Evolutionary conservation across 306 rosid genomes (phyloP).

Genomic region (Rosa rugosa): DNA sequence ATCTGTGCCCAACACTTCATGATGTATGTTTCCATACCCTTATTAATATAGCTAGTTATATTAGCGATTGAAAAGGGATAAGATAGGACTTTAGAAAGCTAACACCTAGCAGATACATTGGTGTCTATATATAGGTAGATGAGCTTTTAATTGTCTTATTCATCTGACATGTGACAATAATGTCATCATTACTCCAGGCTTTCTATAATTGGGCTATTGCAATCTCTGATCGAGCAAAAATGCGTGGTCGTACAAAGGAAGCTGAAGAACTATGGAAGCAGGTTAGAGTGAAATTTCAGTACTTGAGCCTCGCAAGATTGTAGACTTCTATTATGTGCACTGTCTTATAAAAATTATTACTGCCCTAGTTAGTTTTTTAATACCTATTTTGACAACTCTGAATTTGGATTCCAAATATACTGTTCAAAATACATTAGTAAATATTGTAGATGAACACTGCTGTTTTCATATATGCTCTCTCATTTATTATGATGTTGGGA

Average conservation of each 20-base stretch:
- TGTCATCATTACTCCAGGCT: slow-evolving; percentile 49
- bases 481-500: neutral
- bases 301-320: slow-evolving; percentile 26
- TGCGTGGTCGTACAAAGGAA: slow-evolving; percentile 99
- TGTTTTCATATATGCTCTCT: neutral
- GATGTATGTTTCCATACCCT: slow-evolving; percentile 65
- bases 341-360: neutral
- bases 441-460: neutral
- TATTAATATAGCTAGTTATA: slow-evolving; percentile 3
- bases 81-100: neutral
- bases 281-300: slow-evolving; percentile 46
- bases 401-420: neutral
- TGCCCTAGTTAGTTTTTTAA: slow-evolving; percentile 7
- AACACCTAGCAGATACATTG: neutral
- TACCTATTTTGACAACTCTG: neutral
- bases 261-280: slow-evolving; percentile 99
- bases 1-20: slow-evolving; percentile 89
- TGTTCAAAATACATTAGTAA: neutral
- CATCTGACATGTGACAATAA: slow-evolving; percentile 3
- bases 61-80: neutral
- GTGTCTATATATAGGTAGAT: neutral
- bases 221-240: slow-evolving; percentile 97
- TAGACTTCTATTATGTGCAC: neutral
- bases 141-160: neutral
- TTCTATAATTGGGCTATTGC: slow-evolving; percentile 99